Evolutionary conservation across 2,329 filamentous ascomycete species (phyloP).

Genomic region (Periconia sp.): DNA sequence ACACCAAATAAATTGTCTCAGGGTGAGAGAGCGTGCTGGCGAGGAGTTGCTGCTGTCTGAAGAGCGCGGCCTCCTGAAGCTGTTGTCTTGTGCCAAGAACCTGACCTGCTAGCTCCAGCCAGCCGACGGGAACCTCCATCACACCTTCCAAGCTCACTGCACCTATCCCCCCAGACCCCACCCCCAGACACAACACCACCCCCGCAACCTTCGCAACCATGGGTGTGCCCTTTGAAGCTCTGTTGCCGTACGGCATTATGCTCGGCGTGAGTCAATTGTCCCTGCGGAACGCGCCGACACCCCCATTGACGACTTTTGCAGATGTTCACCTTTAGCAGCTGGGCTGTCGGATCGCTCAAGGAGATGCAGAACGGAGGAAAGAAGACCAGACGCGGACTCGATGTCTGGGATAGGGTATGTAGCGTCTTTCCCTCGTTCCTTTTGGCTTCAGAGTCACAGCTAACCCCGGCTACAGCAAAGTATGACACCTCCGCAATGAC

Average conservation of each 20-base stretch:
- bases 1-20: conserved; percentile 34
- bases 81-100: conserved; percentile 9
- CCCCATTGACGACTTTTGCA: conserved; percentile 36
- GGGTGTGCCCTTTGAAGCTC: conserved; percentile 68
- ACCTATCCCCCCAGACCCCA: conserved; percentile 14
- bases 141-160: conserved; percentile 18
- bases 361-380: conserved; percentile 66
- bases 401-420: conserved; percentile 67
- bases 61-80: conserved; percentile 30
- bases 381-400: conserved; percentile 59
- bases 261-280: conserved; percentile 53
- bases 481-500: conserved; percentile 44
- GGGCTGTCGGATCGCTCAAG: conserved; percentile 59
- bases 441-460: conserved; percentile 24
- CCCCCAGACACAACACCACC: conserved; percentile 18
- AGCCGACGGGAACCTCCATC: conserved; percentile 11
- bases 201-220: conserved; percentile 47
- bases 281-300: conserved; percentile 7
- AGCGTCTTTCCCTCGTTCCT: background rate
- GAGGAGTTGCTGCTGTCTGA: conserved; percentile 28
- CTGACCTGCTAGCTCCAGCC: conserved; percentile 8
- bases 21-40: conserved; percentile 28
- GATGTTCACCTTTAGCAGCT: conserved; percentile 64
- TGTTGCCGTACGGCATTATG: conserved; percentile 66
- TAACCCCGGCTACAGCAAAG: conserved; percentile 57